Conservation (phyloP, 768 basidiomycete species). For the Cyclocybe aegerita region DNA sequence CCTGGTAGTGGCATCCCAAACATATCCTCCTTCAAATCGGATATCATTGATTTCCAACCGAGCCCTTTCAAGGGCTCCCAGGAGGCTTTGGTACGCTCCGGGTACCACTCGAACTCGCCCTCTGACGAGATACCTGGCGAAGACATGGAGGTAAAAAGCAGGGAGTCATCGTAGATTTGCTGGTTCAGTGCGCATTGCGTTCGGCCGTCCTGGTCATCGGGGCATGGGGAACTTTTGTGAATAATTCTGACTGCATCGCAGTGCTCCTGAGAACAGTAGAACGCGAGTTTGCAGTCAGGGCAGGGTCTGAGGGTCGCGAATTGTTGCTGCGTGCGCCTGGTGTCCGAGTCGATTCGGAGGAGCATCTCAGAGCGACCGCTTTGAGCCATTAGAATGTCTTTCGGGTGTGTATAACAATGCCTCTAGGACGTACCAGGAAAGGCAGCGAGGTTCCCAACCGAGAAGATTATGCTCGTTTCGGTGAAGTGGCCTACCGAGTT, state of each 20-base stretch:
- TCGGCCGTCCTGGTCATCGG: constrained; percentile 20
- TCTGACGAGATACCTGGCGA: constrained; percentile 12
- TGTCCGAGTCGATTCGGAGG: constrained; percentile 21
- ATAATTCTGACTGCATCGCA: constrained; percentile 15
- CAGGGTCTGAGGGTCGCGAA: constrained; percentile 20
- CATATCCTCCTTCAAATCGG: constrained; percentile 11
- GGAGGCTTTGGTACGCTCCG: constrained; percentile 20
- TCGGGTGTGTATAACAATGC: no score
- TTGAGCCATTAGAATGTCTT: background rate
- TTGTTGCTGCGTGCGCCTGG: constrained; percentile 1
- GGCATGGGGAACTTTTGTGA: constrained; percentile 19
- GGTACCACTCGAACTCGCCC: constrained; percentile 28
- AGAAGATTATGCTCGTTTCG: constrained; percentile 25
- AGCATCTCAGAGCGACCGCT: constrained; percentile 27
- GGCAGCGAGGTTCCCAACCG: constrained; percentile 27
- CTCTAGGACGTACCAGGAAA: constrained; percentile 23
- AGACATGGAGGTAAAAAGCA: constrained; percentile 5
- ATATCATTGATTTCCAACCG: constrained; percentile 25
- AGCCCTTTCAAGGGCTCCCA: constrained; percentile 25
- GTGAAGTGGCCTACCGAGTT: constrained; percentile 14
- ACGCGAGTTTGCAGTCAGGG: constrained; percentile 22
- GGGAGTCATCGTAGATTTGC: constrained; percentile 19
- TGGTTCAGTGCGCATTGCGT: constrained; percentile 29
- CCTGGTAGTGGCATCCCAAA: constrained; percentile 15
- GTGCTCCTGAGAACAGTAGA: constrained; percentile 28